Percentiles rank a stretch among this genome's conserved stretches.
Conservation (phyloP, 1,139 yeast species). For the Yamadazyma epiphylla region DNA sequence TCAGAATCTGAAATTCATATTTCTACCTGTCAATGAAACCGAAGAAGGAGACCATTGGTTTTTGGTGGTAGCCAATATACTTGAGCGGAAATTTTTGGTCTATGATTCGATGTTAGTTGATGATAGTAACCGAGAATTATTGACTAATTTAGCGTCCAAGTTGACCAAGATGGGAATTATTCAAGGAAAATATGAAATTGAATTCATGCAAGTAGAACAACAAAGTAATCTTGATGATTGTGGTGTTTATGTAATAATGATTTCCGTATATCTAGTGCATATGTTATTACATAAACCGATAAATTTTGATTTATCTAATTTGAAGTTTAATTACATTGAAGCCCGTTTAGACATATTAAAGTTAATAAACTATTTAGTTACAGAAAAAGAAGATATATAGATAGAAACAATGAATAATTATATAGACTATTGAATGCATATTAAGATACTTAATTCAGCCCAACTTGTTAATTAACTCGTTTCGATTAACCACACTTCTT, state of each 20-base stretch:
- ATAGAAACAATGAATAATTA: constrained; percentile 1
- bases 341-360: constrained; percentile 25
- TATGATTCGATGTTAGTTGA: constrained; percentile 37
- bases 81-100: constrained; percentile 29
- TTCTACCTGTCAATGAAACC: constrained; percentile 38
- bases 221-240: constrained; percentile 46
- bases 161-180: constrained; percentile 7
- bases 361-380: constrained; percentile 9
- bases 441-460: neutral
- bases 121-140: constrained; percentile 18
- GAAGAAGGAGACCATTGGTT: constrained; percentile 50
- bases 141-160: constrained; percentile 15
- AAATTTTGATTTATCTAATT: constrained; percentile 21
- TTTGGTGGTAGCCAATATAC: constrained; percentile 26
- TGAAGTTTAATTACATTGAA: constrained; percentile 27
- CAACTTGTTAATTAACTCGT: constrained; percentile 5
- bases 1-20: constrained; percentile 29
- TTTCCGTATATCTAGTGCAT: constrained; percentile 30
- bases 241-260: constrained; percentile 42
- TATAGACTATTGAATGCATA: neutral
- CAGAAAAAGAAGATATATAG: neutral
- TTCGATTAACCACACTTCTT: constrained; percentile 3
- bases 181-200: constrained; percentile 15
- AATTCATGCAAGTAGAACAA: constrained; percentile 35
- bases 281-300: constrained; percentile 19